A percentile compares a stretch with the other conserved stretches of the same genome.
Conservation (phyloP, 768 basidiomycete species). For the Tylopilus felleus region DNA sequence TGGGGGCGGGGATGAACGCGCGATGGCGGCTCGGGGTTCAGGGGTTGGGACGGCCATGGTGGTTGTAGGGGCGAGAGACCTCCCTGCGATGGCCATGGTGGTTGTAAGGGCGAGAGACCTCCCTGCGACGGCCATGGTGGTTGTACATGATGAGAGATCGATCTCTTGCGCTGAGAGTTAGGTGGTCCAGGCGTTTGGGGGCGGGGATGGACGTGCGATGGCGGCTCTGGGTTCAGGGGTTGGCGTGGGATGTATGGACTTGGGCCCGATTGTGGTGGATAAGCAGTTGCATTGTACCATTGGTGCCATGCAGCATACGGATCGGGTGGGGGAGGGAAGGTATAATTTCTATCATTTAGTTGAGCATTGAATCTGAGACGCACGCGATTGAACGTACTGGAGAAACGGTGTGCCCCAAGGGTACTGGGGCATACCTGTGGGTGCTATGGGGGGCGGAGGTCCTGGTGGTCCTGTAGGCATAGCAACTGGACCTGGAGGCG, state of each 20-base stretch:
- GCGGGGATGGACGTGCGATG: constrained; percentile 5
- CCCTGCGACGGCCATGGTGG: constrained; percentile 16
- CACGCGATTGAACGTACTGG: constrained; percentile 7
- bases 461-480: constrained; percentile 9
- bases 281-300: background rate
- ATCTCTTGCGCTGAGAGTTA: background rate
- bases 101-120: constrained; percentile 23
- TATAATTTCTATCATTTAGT: background rate
- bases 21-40: constrained; percentile 7
- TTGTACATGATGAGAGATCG: constrained; percentile 1
- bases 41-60: too few species aligned
- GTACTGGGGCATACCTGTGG: constrained; percentile 2
- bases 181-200: background rate
- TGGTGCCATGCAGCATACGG: constrained; percentile 7
- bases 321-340: constrained; percentile 18
- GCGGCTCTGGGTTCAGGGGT: constrained; percentile 7
- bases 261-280: constrained; percentile 21
- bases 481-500: constrained; percentile 20
- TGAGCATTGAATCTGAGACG: background rate
- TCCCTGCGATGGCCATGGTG: constrained; percentile 14
- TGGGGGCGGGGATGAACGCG: constrained; percentile 7
- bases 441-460: constrained; percentile 12
- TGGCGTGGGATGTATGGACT: constrained; percentile 32
- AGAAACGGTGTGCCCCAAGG: constrained; percentile 17
- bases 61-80: constrained; percentile 26